These are phyloP conservation scores for Juglanconis sp. DNA, from an alignment of 2,329 filamentous ascomycete species.

Conservation along the genomic window DNA sequence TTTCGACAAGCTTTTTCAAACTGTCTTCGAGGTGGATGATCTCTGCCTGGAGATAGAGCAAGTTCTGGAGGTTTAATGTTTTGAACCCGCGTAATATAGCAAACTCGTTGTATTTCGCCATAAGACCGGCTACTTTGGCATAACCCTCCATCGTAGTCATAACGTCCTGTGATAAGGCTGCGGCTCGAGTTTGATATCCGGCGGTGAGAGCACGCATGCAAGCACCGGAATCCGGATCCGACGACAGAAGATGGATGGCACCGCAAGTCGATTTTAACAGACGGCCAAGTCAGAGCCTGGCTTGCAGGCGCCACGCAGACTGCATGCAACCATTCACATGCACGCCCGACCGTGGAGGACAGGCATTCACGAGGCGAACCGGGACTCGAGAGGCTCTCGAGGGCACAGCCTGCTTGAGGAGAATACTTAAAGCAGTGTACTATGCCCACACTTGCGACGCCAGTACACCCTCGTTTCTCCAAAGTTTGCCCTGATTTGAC, in stretches of 20 bases:
- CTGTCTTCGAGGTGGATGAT: constrained; percentile 24
- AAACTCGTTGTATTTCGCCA: constrained; percentile 24
- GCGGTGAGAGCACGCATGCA: neutral
- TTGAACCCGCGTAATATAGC: constrained; percentile 28
- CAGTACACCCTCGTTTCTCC: neutral
- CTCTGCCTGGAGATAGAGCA: constrained; percentile 30
- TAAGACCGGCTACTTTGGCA: constrained; percentile 24
- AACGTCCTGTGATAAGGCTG: neutral
- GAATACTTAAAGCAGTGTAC: neutral
- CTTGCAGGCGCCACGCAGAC: neutral
- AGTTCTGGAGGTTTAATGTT: constrained; percentile 24
- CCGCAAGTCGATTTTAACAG: neutral
- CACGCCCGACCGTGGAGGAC: neutral
- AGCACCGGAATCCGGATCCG: neutral
- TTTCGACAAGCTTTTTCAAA: constrained; percentile 15
- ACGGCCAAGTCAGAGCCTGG: neutral
- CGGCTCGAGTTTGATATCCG: neutral
- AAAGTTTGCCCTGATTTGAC: neutral
- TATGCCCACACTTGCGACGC: neutral
- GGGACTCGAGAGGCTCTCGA: neutral
- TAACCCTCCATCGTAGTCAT: constrained; percentile 23
- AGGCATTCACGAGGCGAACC: neutral
- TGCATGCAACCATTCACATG: constrained; percentile 1
- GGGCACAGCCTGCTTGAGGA: constrained; percentile 1
- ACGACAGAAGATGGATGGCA: neutral